A percentile compares a stretch with the other conserved stretches of the same genome.
Evolutionary conservation across 2,329 filamentous ascomycete genomes (phyloP).

Genomic region (Macrophomina pseudophaseolina): DNA sequence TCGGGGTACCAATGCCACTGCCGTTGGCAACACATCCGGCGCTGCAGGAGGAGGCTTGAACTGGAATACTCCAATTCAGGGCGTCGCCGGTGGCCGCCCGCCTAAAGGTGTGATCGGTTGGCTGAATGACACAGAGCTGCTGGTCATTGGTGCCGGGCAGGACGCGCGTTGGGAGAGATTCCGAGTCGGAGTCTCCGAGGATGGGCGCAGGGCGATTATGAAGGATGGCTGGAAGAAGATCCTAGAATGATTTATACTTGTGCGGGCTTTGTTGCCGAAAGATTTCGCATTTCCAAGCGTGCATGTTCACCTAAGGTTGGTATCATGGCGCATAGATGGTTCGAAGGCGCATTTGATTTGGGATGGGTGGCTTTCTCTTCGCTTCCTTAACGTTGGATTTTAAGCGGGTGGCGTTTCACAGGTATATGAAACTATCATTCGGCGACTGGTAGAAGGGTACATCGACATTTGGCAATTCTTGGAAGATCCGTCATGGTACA

Average conservation of each 20-base stretch:
- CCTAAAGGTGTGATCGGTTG: constrained; percentile 87
- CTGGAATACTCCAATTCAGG: constrained; percentile 55
- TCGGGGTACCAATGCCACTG: constrained; percentile 28
- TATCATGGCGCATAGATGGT: background rate
- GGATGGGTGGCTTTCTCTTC: background rate
- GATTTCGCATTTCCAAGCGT: background rate
- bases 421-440: background rate
- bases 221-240: constrained; percentile 79
- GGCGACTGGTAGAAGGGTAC: too few relatives aligned
- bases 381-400: background rate
- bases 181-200: constrained; percentile 68
- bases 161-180: constrained; percentile 92
- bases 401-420: background rate
- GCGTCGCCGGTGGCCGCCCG: constrained; percentile 62
- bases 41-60: constrained; percentile 37
- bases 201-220: constrained; percentile 69
- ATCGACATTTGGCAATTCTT: too few relatives aligned
- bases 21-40: constrained; percentile 33
- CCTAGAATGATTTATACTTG: background rate
- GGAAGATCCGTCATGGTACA: too few relatives aligned
- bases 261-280: background rate
- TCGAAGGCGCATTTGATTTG: background rate
- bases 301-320: background rate
- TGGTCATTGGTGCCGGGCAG: constrained; percentile 78
- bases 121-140: constrained; percentile 73